Percentiles rank a stretch among this genome's conserved stretches.
Conservation (phyloP, 495 filamentous ascomycete genomes). For the Penicillium psychrofluorescens region DNA sequence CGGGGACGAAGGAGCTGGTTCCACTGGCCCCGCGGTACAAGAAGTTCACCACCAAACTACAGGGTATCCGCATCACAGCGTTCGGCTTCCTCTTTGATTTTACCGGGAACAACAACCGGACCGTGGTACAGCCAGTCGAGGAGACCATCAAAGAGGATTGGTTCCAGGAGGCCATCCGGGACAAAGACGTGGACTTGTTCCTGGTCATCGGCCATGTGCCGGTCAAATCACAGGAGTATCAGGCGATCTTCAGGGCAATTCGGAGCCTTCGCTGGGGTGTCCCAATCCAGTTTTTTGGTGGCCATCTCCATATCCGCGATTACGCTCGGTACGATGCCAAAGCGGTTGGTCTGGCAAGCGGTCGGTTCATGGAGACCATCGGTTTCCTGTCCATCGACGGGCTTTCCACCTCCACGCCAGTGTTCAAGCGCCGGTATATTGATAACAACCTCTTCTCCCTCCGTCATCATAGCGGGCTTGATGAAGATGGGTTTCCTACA, state of each 20-base stretch:
- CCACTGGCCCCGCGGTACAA: slow-evolving; percentile 76
- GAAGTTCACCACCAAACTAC: slow-evolving; percentile 85
- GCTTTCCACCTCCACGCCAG: slow-evolving; percentile 41
- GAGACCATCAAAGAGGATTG: slow-evolving; percentile 75
- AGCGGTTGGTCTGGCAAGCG: slow-evolving; percentile 77
- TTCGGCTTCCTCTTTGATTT: slow-evolving; percentile 97
- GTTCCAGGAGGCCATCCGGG: slow-evolving; percentile 81
- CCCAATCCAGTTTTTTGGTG: slow-evolving; percentile 90
- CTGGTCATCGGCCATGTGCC: slow-evolving; percentile 83
- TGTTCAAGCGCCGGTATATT: slow-evolving; percentile 77
- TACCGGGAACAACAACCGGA: slow-evolving; percentile 80
- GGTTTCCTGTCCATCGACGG: slow-evolving; percentile 88
- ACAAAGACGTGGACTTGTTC: slow-evolving; percentile 77
- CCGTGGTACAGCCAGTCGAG: slow-evolving; percentile 68
- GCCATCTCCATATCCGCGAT: slow-evolving; percentile 86
- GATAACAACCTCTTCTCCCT: slow-evolving; percentile 90
- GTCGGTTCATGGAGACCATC: slow-evolving; percentile 97
- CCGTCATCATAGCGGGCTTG: slow-evolving; percentile 69
- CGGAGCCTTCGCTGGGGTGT: slow-evolving; percentile 66
- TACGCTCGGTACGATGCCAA: slow-evolving; percentile 73
- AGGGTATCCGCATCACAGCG: slow-evolving; percentile 72
- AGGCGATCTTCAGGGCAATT: slow-evolving; percentile 70
- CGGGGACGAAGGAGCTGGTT: slow-evolving; percentile 56
- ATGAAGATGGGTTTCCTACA: slow-evolving; percentile 67
- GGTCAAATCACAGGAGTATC: slow-evolving; percentile 69